A percentile compares a stretch with the other conserved stretches of the same genome.
These are phyloP conservation scores for Penicillium sp. DNA, from an alignment of 2,329 filamentous ascomycete species.

Conservation along the genomic window DNA sequence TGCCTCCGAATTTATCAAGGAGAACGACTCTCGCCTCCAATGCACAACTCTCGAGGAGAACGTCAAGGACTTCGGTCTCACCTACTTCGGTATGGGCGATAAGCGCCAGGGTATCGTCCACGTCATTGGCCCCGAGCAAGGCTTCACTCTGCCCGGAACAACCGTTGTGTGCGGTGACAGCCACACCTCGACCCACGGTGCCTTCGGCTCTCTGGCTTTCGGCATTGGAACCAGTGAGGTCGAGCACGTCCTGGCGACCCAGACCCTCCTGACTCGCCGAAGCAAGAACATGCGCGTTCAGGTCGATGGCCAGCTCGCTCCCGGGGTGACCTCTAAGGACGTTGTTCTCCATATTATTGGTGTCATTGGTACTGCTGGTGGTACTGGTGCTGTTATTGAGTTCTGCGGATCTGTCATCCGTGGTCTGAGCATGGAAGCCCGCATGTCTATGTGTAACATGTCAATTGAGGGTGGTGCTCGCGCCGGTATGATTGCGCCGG, in stretches of 20 bases:
- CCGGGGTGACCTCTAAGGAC: constrained; percentile 95
- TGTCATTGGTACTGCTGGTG: constrained; percentile 90
- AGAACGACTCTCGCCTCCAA: constrained; percentile 90
- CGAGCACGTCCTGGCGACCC: constrained; percentile 95
- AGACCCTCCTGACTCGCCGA: constrained; percentile 89
- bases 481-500: constrained; percentile 95
- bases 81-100: constrained; percentile 95
- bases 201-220: constrained; percentile 91
- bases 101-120: constrained; percentile 98
- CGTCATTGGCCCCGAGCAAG: constrained; percentile 97
- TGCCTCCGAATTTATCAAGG: constrained; percentile 89
- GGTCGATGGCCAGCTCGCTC: constrained; percentile 85
- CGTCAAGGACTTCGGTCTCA: constrained; percentile 93
- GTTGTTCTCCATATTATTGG: constrained; percentile 92
- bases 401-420: constrained; percentile 95
- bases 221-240: constrained; percentile 98
- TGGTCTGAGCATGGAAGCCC: constrained; percentile 87
- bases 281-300: constrained; percentile 99
- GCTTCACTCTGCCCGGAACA: constrained; percentile 95
- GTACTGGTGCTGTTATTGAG: constrained; percentile 92
- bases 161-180: constrained; percentile 98
- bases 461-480: constrained; percentile 94
- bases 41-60: constrained; percentile 97
- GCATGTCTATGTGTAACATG: constrained; percentile 99
- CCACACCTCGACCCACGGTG: constrained; percentile 96